phyloP scores from a whole-genome alignment of 352 stramenopile genomes.

The Pythium dissotocum region DNA sequence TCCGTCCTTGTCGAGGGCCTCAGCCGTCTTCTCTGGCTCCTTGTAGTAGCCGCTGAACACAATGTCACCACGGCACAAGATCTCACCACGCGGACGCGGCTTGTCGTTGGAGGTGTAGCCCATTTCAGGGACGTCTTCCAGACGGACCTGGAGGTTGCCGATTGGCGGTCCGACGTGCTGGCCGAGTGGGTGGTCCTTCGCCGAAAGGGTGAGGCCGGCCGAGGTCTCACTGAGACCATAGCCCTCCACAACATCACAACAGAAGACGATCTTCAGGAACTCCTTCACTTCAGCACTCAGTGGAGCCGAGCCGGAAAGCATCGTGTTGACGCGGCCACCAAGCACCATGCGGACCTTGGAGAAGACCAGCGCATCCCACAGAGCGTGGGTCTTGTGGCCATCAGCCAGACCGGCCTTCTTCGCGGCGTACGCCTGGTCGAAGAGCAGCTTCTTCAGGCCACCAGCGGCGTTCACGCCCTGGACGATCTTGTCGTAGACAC shows the following conservation, averaged over 20 bases:
- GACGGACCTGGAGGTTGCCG: conserved; percentile 86
- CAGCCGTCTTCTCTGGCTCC: conserved; percentile 89
- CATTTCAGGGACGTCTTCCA: conserved; percentile 97
- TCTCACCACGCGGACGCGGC: conserved; percentile 62
- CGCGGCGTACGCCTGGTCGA: conserved; percentile 56
- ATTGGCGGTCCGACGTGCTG: conserved; percentile 93
- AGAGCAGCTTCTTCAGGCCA: conserved; percentile 68
- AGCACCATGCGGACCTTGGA: conserved; percentile 92
- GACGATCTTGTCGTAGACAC: conserved; percentile 96
- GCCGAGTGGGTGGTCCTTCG: conserved; percentile 53
- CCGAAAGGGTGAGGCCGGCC: conserved; percentile 76
- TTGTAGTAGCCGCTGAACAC: conserved; percentile 95
- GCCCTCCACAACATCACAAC: conserved; percentile 91
- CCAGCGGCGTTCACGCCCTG: conserved; percentile 59
- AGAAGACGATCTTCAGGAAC: conserved; percentile 95
- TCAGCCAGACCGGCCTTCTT: conserved; percentile 55
- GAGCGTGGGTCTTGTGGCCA: conserved; percentile 61
- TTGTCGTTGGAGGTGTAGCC: conserved; percentile 91
- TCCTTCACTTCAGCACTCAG: conserved; percentile 92
- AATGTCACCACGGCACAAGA: conserved; percentile 73
- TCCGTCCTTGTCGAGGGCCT: conserved; percentile 91
- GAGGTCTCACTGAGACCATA: conserved; percentile 96
- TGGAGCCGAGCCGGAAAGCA: conserved; percentile 95
- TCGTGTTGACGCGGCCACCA: conserved; percentile 86
- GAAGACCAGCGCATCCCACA: conserved; percentile 97